Evolutionary conservation across 2,329 filamentous ascomycete genomes (phyloP), one percentile per base, ranked within the genome.

Genomic region (Paradendryphiella salina): DNA sequence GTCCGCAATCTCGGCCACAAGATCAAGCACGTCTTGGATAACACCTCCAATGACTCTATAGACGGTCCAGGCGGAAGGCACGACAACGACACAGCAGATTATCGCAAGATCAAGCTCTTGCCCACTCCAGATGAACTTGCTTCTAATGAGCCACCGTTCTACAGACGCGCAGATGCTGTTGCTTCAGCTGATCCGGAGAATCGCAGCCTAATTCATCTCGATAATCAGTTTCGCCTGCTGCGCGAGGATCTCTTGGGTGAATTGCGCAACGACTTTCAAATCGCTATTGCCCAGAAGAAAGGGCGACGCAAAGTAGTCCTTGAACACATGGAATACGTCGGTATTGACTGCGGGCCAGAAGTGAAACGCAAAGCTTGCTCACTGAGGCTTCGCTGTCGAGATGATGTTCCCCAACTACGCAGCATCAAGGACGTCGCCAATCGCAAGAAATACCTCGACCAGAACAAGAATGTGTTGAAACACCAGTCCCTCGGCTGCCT

Each of bases 231-330:
- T 56, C 84, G 88, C 0, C 77, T 90, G 0, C 74, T 89, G 0
- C 76, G 88, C 2, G 86, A 91, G 59, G 87, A 90, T 54, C 85
- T 90, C 78, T 71, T 90, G 0, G 81, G 77, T 0, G 85, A 87
- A 54, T 73, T 91, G 2, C 79, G 83, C 1, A 81, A 85, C 7
- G 85, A 87, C 39, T 66, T 86, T 0, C 77, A 83, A 21, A 71
- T 78, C 4, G 76, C 80, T 0, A 73, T 67, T 9, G 79, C 78
- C 0, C 73, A 71, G n/a, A 83, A 80, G 56, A 77, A 75, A 54
- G 78, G 77, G 11, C 63, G 74, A 15, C 70, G 76, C 51, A 49
- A 73, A 1, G 49, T 73, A 4, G 65, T 76, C 0, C 57, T 87
- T 0, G 50, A 69, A 0, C 52, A 72, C 0, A 60, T 85, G 3